A percentile compares a stretch with the other conserved stretches of the same genome.
Conservation (phyloP, 345 rosid species). For the Psidium guajava region DNA sequence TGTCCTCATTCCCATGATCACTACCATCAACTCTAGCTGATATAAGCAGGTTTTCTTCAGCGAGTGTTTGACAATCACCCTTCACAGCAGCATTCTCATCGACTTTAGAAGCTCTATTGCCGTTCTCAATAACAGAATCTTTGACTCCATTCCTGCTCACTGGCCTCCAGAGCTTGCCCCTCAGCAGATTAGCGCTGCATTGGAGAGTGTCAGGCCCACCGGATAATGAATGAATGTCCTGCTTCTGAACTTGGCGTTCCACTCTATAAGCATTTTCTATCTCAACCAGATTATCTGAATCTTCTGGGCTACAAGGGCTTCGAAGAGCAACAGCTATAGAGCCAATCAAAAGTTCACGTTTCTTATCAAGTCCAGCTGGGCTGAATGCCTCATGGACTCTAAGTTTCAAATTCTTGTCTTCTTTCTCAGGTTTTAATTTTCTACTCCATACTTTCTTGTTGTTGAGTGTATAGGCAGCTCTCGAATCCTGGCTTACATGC, state of each 20-base stretch:
- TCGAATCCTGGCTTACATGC: conserved; percentile 44
- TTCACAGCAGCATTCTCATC: neutral
- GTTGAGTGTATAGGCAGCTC: conserved; percentile 19
- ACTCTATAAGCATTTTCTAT: conserved; percentile 22
- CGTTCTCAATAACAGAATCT: conserved; percentile 7
- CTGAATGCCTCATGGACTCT: conserved; percentile 25
- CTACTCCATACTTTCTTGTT: conserved; percentile 70
- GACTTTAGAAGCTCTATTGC: conserved; percentile 11
- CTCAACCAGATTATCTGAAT: conserved; percentile 15
- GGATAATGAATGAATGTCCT: conserved; percentile 21
- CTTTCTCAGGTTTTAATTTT: conserved; percentile 40
- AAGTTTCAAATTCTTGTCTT: conserved; percentile 18
- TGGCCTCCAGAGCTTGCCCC: conserved; percentile 36
- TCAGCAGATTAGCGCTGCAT: conserved; percentile 9
- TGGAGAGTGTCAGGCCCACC: conserved; percentile 14
- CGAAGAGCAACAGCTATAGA: conserved; percentile 63
- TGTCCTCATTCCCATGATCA: neutral
- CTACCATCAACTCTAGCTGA: neutral
- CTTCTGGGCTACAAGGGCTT: conserved; percentile 22
- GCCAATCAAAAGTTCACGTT: conserved; percentile 61
- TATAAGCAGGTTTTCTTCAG: conserved; percentile 1
- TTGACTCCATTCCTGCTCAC: conserved; percentile 25
- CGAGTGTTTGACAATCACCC: conserved; percentile 4
- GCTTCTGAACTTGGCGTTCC: conserved; percentile 32
- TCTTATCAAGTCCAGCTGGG: conserved; percentile 35